phyloP scores from a whole-genome alignment of 257 asterid species.

The Gentiana macrophylla region DNA sequence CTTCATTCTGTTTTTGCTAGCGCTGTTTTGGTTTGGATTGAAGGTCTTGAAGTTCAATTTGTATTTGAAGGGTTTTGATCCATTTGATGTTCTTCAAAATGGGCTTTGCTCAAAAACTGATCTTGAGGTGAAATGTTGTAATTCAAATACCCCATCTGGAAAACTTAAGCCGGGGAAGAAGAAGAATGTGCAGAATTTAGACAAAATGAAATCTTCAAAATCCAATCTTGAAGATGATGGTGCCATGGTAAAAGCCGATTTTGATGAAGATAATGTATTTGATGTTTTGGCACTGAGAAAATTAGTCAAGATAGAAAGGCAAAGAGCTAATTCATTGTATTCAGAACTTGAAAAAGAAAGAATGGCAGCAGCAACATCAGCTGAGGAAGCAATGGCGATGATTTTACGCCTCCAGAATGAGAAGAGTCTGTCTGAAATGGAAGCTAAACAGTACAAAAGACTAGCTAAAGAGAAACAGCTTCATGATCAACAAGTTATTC shows the following conservation, averaged over 20 bases:
- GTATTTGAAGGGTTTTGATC: constrained; percentile 20
- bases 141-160: constrained; percentile 12
- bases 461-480: constrained; percentile 67
- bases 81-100: constrained; percentile 17
- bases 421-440: constrained; percentile 55
- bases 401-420: constrained; percentile 58
- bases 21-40: constrained; percentile 37
- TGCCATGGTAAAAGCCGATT: background rate
- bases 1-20: constrained; percentile 25
- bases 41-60: constrained; percentile 26
- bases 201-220: constrained; percentile 10
- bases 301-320: constrained; percentile 36
- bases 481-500: constrained; percentile 71
- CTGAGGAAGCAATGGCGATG: constrained; percentile 87
- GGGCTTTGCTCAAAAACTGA: constrained; percentile 21
- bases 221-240: constrained; percentile 10
- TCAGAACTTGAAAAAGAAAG: constrained; percentile 58
- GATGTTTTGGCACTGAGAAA: constrained; percentile 33
- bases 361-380: constrained; percentile 49
- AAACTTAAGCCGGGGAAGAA: constrained; percentile 5
- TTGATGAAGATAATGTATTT: constrained; percentile 22
- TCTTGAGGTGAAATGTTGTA: constrained; percentile 14
- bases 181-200: constrained; percentile 8
- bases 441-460: constrained; percentile 45
- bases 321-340: constrained; percentile 25